Base-by-base conservation (phyloP, 169 alveolate genomes). In the Cryptosporidium meleagridis region DNA sequence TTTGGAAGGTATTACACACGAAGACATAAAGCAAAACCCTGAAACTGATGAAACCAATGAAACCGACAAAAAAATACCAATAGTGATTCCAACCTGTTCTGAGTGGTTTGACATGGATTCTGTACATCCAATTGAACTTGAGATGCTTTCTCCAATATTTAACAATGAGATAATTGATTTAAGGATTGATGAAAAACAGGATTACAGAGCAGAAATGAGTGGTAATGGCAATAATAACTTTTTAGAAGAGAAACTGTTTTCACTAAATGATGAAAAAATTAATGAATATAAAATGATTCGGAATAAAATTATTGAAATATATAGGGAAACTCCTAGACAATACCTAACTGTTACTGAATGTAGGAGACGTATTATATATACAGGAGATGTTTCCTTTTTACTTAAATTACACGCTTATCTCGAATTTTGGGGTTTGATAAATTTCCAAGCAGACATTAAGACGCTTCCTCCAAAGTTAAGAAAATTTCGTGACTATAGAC, bases 341-440 rank as follows among this genome's bases (percentile, higher is more conserved):
- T 84, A 91, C 31, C 71, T 92, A 6, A 71, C 94, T 21, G 91
- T 86, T 7, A 92, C 91, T 0, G 94, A 92, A 16, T 92, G 94
- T 52, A 72, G 91, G 14, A 44, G 92, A 14, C 75, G 75, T n/a
- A 65, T 92, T 55, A 70, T 92, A 61, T 69, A n/a, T 62, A 94
- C 72, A 53, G 96, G 91, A 4, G 96, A 94, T 59, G 93, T 94
- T 0, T 86, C 96, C 9, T 62, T 92, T 33, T 65, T 94, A 68
- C 75, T 93, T 62, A 93, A 92, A 35, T 53, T 93, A 14, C 93
- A 93, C 61, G 51, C 92, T 12, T 69, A 93, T 58, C 93, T 94
- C 18, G 93, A 94, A 84, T 94, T 93, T 61, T 94, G 96, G 96
- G 96, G 96, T 12, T 18, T 93, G 14, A 94, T 94, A 67, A 94